A percentile compares a stretch with the other conserved stretches of the same genome.
These are phyloP conservation scores for Cordyceps cateniannulata DNA, from an alignment of 2,329 filamentous ascomycete species.

Conservation along the genomic window DNA sequence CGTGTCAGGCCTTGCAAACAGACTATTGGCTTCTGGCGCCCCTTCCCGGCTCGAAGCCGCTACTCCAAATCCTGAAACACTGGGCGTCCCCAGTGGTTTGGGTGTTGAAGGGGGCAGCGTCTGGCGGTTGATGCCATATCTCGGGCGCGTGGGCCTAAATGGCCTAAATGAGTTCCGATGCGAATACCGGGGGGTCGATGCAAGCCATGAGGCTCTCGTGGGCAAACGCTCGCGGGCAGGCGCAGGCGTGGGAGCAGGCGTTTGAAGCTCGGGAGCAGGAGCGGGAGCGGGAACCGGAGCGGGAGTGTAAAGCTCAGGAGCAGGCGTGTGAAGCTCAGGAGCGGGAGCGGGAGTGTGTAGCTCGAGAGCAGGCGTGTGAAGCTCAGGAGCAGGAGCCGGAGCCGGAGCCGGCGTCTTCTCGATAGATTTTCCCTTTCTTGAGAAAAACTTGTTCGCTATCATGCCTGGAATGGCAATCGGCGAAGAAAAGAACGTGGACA, in stretches of 20 bases:
- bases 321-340: background rate
- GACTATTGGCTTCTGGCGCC: background rate
- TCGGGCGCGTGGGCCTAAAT: no score
- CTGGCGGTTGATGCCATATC: no score
- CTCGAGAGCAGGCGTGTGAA: constrained; percentile 1
- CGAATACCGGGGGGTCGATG: no score
- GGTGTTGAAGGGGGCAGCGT: constrained; percentile 32
- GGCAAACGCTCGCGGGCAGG: background rate
- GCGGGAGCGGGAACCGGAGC: constrained; percentile 11
- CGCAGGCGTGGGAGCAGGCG: constrained; percentile 9
- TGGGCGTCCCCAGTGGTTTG: constrained; percentile 15
- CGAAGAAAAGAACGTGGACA: constrained; percentile 53
- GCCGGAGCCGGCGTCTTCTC: background rate
- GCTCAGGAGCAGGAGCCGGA: constrained; percentile 13
- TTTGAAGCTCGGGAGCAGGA: constrained; percentile 7
- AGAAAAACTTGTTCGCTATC: constrained; percentile 26
- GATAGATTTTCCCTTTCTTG: constrained; percentile 18
- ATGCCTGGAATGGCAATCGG: constrained; percentile 36
- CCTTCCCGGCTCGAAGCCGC: background rate
- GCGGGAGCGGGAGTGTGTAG: background rate
- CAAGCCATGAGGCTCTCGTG: background rate
- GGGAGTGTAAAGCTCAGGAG: constrained; percentile 8
- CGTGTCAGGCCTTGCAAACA: background rate
- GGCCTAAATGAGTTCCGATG: no score
- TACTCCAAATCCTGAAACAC: background rate